Evolutionary conservation across 2,329 filamentous ascomycete species (phyloP).

Genomic region (Penicillium sp.): DNA sequence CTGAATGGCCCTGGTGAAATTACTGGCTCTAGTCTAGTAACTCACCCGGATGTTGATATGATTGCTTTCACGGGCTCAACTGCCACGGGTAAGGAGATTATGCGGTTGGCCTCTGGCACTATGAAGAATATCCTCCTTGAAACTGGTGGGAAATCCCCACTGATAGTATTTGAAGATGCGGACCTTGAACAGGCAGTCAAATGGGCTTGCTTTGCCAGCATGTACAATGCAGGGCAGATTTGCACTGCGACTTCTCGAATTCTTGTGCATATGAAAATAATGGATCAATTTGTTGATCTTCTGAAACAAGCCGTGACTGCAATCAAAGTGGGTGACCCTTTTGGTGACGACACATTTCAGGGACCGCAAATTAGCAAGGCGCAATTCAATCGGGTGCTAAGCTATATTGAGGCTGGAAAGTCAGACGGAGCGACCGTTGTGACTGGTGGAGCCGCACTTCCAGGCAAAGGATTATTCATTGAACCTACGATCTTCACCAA

Average conservation of each 20-base stretch:
- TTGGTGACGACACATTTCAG: conserved; percentile 39
- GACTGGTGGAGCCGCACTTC: conserved; percentile 62
- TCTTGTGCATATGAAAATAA: conserved; percentile 57
- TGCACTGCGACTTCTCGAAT: conserved; percentile 66
- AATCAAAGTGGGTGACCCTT: conserved; percentile 39
- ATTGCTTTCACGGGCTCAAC: conserved; percentile 27
- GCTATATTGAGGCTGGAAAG: conserved; percentile 68
- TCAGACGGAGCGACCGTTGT: conserved; percentile 67
- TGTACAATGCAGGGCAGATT: conserved; percentile 64
- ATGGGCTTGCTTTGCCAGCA: conserved; percentile 49
- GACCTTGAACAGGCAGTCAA: conserved; percentile 46
- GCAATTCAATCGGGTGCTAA: conserved; percentile 55
- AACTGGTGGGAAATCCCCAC: conserved; percentile 50
- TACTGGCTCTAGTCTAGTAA: conserved; percentile 23
- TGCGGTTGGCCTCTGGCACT: conserved; percentile 28
- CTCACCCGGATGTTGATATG: conserved; percentile 23
- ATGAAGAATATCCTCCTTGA: conserved; percentile 51
- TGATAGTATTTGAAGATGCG: conserved; percentile 48
- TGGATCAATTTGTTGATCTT: conserved; percentile 31
- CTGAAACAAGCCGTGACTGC: conserved; percentile 35
- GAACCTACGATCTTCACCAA: conserved; percentile 59
- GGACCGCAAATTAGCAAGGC: conserved; percentile 39
- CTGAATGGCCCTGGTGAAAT: conserved; percentile 25
- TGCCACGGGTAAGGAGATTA: conserved; percentile 25
- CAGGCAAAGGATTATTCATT: conserved; percentile 64